Evolutionary conservation across 2,329 filamentous ascomycete species (phyloP).

Genomic region (Myriosclerotinia duriaeana): DNA sequence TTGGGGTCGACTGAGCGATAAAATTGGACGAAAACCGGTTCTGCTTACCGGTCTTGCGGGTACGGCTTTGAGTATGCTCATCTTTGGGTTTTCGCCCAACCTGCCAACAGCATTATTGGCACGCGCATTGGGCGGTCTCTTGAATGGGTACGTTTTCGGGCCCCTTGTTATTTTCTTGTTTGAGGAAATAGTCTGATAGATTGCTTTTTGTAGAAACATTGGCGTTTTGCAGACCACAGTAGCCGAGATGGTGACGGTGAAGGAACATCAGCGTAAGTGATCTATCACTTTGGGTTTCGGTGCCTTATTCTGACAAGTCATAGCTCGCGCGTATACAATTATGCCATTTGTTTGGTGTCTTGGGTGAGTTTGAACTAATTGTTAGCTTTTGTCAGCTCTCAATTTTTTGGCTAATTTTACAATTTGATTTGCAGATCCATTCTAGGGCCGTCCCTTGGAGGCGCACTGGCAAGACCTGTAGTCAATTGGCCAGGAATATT

Average conservation of each 20-base stretch:
- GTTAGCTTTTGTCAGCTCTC: conserved; percentile 21
- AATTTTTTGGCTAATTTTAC: conserved; percentile 11
- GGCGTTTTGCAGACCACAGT: conserved; percentile 94
- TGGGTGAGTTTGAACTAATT: conserved; percentile 56
- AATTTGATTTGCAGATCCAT: conserved; percentile 63
- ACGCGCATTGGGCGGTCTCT: conserved; percentile 80
- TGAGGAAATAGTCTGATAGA: conserved; percentile 28
- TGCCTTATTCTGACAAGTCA: conserved; percentile 39
- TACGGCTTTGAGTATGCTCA: conserved; percentile 86
- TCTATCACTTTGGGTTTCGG: conserved; percentile 33
- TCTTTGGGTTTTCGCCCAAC: conserved; percentile 87
- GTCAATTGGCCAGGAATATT: conserved; percentile 77
- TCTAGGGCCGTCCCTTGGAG: conserved; percentile 86
- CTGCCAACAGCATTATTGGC: conserved; percentile 81
- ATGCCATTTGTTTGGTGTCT: conserved; percentile 99
- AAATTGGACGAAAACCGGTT: conserved; percentile 87
- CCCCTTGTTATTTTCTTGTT: conserved; percentile 14
- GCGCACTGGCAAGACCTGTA: conserved; percentile 83
- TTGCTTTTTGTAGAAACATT: conserved; percentile 65
- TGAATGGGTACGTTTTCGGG: conserved; percentile 73
- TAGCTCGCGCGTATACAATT: conserved; percentile 89
- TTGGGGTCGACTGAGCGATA: conserved; percentile 92
- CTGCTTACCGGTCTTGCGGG: conserved; percentile 85
- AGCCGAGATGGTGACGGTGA: conserved; percentile 86
- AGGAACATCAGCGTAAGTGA: conserved; percentile 82